phyloP scores from a whole-genome alignment of 2,329 filamentous ascomycete genomes.

The Fusarium armeniacum region DNA sequence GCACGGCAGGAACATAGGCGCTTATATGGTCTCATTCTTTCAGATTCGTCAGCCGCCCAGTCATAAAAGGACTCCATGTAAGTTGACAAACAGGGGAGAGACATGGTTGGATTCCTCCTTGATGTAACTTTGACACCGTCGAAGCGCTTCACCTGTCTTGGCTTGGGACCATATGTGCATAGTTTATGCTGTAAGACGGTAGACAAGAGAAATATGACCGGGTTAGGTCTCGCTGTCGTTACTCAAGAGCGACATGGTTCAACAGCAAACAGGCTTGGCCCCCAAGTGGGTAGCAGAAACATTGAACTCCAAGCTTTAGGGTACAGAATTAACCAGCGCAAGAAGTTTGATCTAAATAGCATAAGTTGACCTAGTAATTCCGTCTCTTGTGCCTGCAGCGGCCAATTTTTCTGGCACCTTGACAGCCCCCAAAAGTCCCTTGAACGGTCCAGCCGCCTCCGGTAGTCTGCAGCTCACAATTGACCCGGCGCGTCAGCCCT shows the following conservation, averaged over 20 bases:
- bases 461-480: constrained; percentile 4
- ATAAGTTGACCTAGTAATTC: too few relatives aligned
- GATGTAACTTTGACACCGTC: not conserved
- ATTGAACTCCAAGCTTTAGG: too few relatives aligned
- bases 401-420: too few relatives aligned
- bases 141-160: not conserved
- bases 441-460: constrained; percentile 7
- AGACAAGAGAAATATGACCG: constrained; percentile 14
- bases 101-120: not conserved
- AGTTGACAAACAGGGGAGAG: not conserved
- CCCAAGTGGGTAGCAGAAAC: constrained; percentile 6
- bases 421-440: constrained; percentile 26
- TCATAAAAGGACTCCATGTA: constrained; percentile 5
- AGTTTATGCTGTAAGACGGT: not conserved
- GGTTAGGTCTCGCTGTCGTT: constrained; percentile 6
- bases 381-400: too few relatives aligned
- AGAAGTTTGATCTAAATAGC: too few relatives aligned
- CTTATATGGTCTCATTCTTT: constrained; percentile 14
- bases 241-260: not conserved
- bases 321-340: too few relatives aligned
- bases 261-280: constrained; percentile 25
- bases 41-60: constrained; percentile 32
- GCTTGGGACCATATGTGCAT: not conserved
- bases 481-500: constrained; percentile 27
- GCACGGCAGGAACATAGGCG: constrained; percentile 12